A percentile compares a stretch with the other conserved stretches of the same genome.
phyloP scores from a whole-genome alignment of 169 alveolate genomes.

The Plasmodium fragile region DNA sequence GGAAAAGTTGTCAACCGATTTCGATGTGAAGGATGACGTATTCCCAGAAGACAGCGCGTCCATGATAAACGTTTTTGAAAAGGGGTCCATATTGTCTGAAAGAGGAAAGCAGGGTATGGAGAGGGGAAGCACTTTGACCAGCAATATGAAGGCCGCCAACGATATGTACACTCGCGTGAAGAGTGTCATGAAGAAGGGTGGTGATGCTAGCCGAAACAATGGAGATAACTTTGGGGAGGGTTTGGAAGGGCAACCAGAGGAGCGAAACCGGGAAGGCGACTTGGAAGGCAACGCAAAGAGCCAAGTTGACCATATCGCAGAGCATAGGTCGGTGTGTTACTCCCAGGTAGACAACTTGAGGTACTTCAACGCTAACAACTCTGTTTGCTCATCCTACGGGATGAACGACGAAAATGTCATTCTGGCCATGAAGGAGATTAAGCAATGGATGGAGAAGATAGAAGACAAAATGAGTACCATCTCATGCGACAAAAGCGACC shows the following conservation, averaged over 20 bases:
- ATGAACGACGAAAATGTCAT: slow-evolving; percentile 36
- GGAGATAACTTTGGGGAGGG: not conserved
- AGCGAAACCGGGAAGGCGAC: not conserved
- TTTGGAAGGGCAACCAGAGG: not conserved
- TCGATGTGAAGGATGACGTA: slow-evolving; percentile 53
- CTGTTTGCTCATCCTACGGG: slow-evolving; percentile 39
- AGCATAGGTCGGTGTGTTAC: slow-evolving; percentile 17
- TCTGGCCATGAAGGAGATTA: slow-evolving; percentile 55
- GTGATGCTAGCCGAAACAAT: not conserved
- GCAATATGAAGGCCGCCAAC: slow-evolving; percentile 17
- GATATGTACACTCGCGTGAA: slow-evolving; percentile 38
- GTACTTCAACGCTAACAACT: slow-evolving; percentile 17
- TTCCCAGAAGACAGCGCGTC: slow-evolving; percentile 74
- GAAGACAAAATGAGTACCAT: slow-evolving; percentile 67
- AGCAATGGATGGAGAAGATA: slow-evolving; percentile 70
- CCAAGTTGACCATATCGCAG: not conserved
- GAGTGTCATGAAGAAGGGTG: slow-evolving; percentile 11
- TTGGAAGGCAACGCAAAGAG: not conserved
- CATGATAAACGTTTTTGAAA: slow-evolving; percentile 36
- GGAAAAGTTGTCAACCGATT: not conserved
- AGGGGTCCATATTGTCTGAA: slow-evolving; percentile 19
- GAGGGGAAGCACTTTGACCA: slow-evolving; percentile 14
- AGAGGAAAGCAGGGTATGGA: not conserved
- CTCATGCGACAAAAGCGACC: slow-evolving; percentile 40
- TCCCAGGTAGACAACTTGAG: slow-evolving; percentile 32